These are phyloP conservation scores for Durusdinium trenchii DNA, from an alignment of 73 alveolate species.

Conservation along the genomic window DNA sequence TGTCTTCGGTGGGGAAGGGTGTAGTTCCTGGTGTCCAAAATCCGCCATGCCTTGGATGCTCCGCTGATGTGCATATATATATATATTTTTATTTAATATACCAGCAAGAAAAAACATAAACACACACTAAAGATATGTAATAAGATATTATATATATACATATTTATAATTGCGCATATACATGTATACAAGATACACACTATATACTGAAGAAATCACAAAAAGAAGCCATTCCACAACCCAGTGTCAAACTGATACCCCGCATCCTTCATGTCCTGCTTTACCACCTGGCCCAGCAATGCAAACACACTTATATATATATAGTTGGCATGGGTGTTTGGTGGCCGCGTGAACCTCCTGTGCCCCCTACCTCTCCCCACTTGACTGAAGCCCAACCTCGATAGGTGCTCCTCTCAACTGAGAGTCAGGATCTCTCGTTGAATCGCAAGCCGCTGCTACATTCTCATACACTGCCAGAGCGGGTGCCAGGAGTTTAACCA, in stretches of 20 bases:
- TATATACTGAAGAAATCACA: not conserved
- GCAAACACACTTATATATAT: not conserved
- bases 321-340: not conserved
- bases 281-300: not conserved
- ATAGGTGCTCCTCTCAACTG: not conserved
- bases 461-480: not conserved
- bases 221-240: not conserved
- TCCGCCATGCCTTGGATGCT: not conserved
- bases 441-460: not conserved
- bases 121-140: too few relatives aligned
- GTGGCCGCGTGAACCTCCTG: not conserved
- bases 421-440: not conserved
- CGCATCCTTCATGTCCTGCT: not conserved
- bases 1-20: not conserved
- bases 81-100: too few relatives aligned
- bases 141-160: too few relatives aligned
- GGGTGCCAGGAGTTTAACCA: not conserved
- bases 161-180: too few relatives aligned
- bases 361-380: not conserved
- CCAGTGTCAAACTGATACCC: not conserved
- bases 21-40: not conserved
- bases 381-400: not conserved
- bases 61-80: too few relatives aligned
- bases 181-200: not conserved
- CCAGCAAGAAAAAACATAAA: too few relatives aligned